Percentiles rank a stretch among this genome's conserved stretches.
phyloP scores from a whole-genome alignment of 495 filamentous ascomycete genomes.

The Aspergillus indologenus region DNA sequence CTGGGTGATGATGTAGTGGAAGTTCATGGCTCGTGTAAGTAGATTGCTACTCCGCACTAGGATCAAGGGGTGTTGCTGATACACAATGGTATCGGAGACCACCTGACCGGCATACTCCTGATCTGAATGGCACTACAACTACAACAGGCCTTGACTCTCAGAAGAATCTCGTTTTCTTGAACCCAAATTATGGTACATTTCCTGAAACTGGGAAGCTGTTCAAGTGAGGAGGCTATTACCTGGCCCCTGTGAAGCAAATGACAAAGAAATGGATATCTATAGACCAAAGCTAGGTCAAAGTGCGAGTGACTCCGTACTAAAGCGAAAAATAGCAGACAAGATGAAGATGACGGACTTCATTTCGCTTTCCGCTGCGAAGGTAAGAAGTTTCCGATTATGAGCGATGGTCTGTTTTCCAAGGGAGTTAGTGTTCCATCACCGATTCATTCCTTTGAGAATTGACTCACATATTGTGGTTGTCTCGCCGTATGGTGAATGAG shows the following conservation, averaged over 20 bases:
- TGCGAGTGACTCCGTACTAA: background rate
- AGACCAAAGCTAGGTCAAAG: background rate
- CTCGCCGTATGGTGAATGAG: constrained; percentile 91
- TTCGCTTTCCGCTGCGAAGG: constrained; percentile 48
- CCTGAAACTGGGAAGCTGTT: background rate
- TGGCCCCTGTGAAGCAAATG: background rate
- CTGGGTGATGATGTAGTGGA: background rate
- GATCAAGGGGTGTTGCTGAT: no score
- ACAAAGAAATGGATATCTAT: background rate
- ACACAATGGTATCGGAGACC: background rate
- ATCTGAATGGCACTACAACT: constrained; percentile 5
- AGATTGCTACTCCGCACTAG: no score
- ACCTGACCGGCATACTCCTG: constrained; percentile 16
- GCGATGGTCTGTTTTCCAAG: constrained; percentile 62
- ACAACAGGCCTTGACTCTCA: no score
- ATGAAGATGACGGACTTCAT: constrained; percentile 9
- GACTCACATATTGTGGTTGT: constrained; percentile 93
- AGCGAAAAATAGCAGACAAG: background rate
- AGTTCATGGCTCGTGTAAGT: background rate
- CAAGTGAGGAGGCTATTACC: constrained; percentile 11
- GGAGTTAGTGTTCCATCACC: constrained; percentile 15
- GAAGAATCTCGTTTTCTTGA: background rate
- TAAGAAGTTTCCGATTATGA: constrained; percentile 96
- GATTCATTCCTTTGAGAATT: background rate
- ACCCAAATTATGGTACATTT: constrained; percentile 13